A percentile compares a stretch with the other conserved stretches of the same genome.
phyloP scores from a whole-genome alignment of 768 basidiomycete species.

The Boletus tomentosulus region DNA sequence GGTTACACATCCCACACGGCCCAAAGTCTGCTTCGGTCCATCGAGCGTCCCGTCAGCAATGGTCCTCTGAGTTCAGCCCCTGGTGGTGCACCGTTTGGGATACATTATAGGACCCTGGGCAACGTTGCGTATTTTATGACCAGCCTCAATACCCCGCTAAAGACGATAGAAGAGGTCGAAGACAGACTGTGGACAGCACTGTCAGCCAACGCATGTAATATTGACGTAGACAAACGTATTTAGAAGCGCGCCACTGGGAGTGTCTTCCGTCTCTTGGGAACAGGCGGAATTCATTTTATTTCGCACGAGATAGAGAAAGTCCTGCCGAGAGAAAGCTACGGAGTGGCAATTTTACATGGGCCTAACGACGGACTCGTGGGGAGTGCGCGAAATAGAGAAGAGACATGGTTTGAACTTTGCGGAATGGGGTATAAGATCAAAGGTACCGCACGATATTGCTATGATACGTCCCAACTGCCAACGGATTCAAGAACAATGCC shows the following conservation, averaged over 20 bases:
- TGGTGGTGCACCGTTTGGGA: slow-evolving; percentile 54
- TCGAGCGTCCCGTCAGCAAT: slow-evolving; percentile 36
- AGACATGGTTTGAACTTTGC: neutral
- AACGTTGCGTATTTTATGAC: slow-evolving; percentile 90
- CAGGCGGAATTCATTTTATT: neutral
- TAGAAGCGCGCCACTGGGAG: neutral
- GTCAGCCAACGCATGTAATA: neutral
- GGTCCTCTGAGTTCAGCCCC: slow-evolving; percentile 40
- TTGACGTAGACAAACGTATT: neutral
- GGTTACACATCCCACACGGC: slow-evolving; percentile 65
- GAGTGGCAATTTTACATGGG: too few species aligned
- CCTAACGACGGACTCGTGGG: too few species aligned
- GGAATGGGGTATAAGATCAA: neutral
- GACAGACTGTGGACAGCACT: slow-evolving; percentile 51
- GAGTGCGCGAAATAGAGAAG: neutral
- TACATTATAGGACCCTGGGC: slow-evolving; percentile 87
- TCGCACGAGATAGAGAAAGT: neutral
- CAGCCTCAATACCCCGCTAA: slow-evolving; percentile 66
- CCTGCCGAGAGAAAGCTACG: too few species aligned
- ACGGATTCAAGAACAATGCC: too few species aligned
- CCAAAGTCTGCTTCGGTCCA: slow-evolving; percentile 49
- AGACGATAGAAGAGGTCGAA: slow-evolving; percentile 58
- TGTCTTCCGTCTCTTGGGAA: neutral
- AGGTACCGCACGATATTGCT: neutral
- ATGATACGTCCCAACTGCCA: neutral